Base-by-base conservation (phyloP, 2,329 filamentous ascomycete species). In the Phaeosphaeriaceae sp. region DNA sequence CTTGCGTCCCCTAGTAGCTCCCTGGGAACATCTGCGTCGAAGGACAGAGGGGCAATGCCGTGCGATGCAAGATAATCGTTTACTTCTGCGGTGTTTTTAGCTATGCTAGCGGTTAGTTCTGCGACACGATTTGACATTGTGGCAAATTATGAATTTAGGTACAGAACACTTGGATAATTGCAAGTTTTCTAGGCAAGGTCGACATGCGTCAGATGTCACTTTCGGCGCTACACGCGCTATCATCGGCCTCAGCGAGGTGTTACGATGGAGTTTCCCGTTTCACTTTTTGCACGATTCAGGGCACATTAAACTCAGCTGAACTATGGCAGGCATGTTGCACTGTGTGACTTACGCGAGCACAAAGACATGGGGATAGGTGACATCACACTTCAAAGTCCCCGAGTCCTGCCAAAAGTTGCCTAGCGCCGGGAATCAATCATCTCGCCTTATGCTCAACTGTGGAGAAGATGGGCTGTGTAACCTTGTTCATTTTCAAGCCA, bases 21-120 rank as follows among this genome's bases (percentile, higher is more conserved):
- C 22, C 21, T 22, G 11, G 52, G 57, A 11, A 55, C 48, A 31
- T 59, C 57, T 17, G 27, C 41, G 17, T 56, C 57, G 9, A 55
- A 46, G 9, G 57, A 59, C 15, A 54, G 48, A n/a, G 33, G n/a
- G 17, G 52, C 36, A 45, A 53, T 19, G 17, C 21, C 40, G n/a
- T 59, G 41, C 21, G 48, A 41, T 20, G 15, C 45, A 25, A 59
- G 52, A 45, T 45, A 56, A 1, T 48, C 53, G 15, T 52, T 40
- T 22, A 59, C 22, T 10, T 59, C 44, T 13, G 40, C 33, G 13
- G 49, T 27, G 19, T 51, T 53, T 25, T 50, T 24, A 2, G 41
- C 25, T 17, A 59, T 41, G 20, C 11, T 36, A 25, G 48, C 44
- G 20, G 42, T 33, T 6, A 59, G 49, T 40, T 59, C 48, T 24